A percentile compares a stretch with the other conserved stretches of the same genome.
These are phyloP conservation scores for Sorghum bicolor DNA, from an alignment of 176 grass and related monocot genomes.

Conservation along the genomic window Sorghum_bicolor_NCBIv3 NC_012871.2:68498501-68499000, in stretches of 20 bases:
- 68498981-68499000: too few species aligned
- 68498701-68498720: slow-evolving; percentile 92
- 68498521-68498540: slow-evolving; percentile 35
- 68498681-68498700: slow-evolving; percentile 82
- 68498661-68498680: slow-evolving; percentile 86
- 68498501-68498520: slow-evolving; percentile 35
- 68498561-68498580: slow-evolving; percentile 45
- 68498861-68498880: slow-evolving; percentile 51
- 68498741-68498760: slow-evolving; percentile 77
- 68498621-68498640: slow-evolving; percentile 53
- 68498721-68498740: slow-evolving; percentile 82
- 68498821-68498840: slow-evolving; percentile 63
- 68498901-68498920: slow-evolving; percentile 66
- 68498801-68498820: slow-evolving; percentile 54
- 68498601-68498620: slow-evolving; percentile 74
- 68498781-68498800: slow-evolving; percentile 58
- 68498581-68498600: slow-evolving; percentile 68
- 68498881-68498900: slow-evolving; percentile 60
- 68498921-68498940: slow-evolving; percentile 62
- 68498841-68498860: slow-evolving; percentile 65
- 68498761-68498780: slow-evolving; percentile 71
- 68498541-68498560: slow-evolving; percentile 72
- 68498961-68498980: slow-evolving; percentile 81
- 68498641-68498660: slow-evolving; percentile 66
- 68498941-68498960: slow-evolving; percentile 75